Evolutionary conservation across 805 yeast genomes (phyloP).

Genomic region (Sugiyamaella chiloensis): DNA sequence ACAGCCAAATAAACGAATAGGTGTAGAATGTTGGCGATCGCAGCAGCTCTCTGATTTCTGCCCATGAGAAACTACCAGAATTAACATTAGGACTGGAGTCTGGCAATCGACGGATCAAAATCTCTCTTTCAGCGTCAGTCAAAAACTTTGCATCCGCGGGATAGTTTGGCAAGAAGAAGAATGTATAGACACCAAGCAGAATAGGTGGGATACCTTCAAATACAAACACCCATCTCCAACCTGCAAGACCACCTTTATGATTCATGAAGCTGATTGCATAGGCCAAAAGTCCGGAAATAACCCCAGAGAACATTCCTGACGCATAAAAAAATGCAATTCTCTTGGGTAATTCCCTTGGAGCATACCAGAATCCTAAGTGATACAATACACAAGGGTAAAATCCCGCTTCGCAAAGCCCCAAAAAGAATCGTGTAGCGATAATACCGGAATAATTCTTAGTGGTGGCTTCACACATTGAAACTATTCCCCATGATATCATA

Average conservation of each 20-base stretch:
- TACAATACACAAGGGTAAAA: slow-evolving; percentile 32
- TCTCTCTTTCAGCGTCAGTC: slow-evolving; percentile 17
- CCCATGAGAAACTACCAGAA: neutral
- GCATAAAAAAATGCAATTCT: slow-evolving; percentile 29
- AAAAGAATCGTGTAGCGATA: slow-evolving; percentile 36
- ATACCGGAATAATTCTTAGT: slow-evolving; percentile 56
- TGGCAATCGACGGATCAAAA: slow-evolving; percentile 12
- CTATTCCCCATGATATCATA: slow-evolving; percentile 45
- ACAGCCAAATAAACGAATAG: slow-evolving; percentile 40
- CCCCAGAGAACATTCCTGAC: slow-evolving; percentile 61
- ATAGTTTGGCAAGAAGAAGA: slow-evolving; percentile 44
- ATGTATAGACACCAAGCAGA: slow-evolving; percentile 14
- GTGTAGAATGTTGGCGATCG: slow-evolving; percentile 21
- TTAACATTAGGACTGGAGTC: neutral
- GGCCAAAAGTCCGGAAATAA: slow-evolving; percentile 72
- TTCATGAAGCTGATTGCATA: slow-evolving; percentile 33
- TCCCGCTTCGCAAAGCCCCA: slow-evolving; percentile 31
- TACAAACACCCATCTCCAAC: slow-evolving; percentile 43
- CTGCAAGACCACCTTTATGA: slow-evolving; percentile 12
- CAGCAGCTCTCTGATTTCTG: slow-evolving; percentile 12
- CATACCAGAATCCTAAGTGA: slow-evolving; percentile 35
- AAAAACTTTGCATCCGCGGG: slow-evolving; percentile 40
- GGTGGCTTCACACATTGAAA: slow-evolving; percentile 64
- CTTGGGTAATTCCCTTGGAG: slow-evolving; percentile 32
- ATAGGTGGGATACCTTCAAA: slow-evolving; percentile 43